These are phyloP conservation scores for Yamadazyma ubonensis DNA, from an alignment of 805 yeast genomes.

Conservation along the genomic window DNA sequence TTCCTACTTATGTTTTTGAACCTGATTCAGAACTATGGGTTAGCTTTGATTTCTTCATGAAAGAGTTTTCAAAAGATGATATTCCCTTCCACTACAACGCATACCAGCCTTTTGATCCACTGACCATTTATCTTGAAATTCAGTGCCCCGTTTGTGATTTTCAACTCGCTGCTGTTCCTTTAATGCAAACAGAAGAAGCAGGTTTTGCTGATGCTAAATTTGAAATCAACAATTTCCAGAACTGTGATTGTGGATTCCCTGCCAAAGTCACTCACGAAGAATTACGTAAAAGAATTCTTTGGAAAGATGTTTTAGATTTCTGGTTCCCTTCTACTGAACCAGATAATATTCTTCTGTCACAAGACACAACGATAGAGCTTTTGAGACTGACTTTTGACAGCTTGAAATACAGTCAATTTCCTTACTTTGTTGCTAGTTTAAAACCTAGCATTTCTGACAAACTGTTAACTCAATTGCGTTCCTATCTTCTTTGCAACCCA, in stretches of 20 bases:
- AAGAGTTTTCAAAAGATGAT: not conserved
- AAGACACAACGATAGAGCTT: not conserved
- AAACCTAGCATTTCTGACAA: constrained; percentile 1
- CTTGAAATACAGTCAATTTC: constrained; percentile 3
- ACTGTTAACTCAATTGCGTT: constrained; percentile 4
- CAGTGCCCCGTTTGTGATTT: constrained; percentile 18
- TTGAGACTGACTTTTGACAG: constrained; percentile 1
- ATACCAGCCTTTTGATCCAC: constrained; percentile 8
- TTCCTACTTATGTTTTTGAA: constrained; percentile 8
- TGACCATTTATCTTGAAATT: constrained; percentile 4
- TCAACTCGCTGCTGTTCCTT: constrained; percentile 9
- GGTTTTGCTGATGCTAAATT: constrained; percentile 16
- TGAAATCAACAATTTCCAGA: not conserved
- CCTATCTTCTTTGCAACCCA: constrained; percentile 9
- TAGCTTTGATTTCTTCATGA: constrained; percentile 3
- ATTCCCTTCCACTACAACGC: constrained; percentile 6
- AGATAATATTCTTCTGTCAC: not conserved
- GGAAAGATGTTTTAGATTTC: constrained; percentile 9
- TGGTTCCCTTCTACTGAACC: constrained; percentile 1
- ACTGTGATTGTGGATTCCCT: constrained; percentile 18
- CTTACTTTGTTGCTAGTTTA: constrained; percentile 1
- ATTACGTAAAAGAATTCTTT: constrained; percentile 20
- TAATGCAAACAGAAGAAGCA: constrained; percentile 4
- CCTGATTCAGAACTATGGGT: constrained; percentile 4
- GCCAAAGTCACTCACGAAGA: constrained; percentile 20